Conservation (phyloP, 495 filamentous ascomycete species). For the Hypoxylon cercidicola region DNA sequence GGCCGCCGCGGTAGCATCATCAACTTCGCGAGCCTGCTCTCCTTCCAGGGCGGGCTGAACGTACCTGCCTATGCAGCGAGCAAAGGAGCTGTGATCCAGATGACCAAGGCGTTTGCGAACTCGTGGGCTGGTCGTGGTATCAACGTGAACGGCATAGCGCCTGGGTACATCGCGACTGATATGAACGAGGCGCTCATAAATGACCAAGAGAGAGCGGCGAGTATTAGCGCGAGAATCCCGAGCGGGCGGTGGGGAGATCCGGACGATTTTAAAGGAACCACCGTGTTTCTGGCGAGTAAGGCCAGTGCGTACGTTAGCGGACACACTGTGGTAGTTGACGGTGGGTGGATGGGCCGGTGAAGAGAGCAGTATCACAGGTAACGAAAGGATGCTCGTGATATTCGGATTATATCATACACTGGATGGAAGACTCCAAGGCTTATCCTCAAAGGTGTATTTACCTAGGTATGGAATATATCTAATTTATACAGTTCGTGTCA, state of each 20-base stretch:
- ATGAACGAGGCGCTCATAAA: constrained; percentile 89
- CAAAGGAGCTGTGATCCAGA: constrained; percentile 86
- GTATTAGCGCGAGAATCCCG: constrained; percentile 85
- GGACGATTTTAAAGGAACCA: constrained; percentile 88
- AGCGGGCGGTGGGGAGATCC: constrained; percentile 86
- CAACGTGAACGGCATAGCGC: constrained; percentile 83
- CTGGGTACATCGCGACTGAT: constrained; percentile 85
- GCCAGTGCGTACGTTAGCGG: constrained; percentile 86
- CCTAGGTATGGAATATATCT: too few species aligned
- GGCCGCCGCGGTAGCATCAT: constrained; percentile 80
- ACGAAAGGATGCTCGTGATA: too few species aligned
- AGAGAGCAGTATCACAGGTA: constrained; percentile 23
- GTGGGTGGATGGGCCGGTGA: constrained; percentile 95
- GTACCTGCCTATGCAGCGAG: constrained; percentile 91
- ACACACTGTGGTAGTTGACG: constrained; percentile 84
- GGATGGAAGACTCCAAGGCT: too few species aligned
- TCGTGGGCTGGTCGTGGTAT: constrained; percentile 85
- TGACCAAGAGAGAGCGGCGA: constrained; percentile 71
- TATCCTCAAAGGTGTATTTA: too few species aligned
- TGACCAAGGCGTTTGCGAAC: constrained; percentile 89
- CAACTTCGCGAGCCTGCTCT: constrained; percentile 85
- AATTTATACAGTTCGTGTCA: background rate
- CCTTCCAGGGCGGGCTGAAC: constrained; percentile 91
- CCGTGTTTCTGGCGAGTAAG: constrained; percentile 79
- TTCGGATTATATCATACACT: too few species aligned